phyloP scores from a whole-genome alignment of 1,139 yeast species.

The Candida anutae region DNA sequence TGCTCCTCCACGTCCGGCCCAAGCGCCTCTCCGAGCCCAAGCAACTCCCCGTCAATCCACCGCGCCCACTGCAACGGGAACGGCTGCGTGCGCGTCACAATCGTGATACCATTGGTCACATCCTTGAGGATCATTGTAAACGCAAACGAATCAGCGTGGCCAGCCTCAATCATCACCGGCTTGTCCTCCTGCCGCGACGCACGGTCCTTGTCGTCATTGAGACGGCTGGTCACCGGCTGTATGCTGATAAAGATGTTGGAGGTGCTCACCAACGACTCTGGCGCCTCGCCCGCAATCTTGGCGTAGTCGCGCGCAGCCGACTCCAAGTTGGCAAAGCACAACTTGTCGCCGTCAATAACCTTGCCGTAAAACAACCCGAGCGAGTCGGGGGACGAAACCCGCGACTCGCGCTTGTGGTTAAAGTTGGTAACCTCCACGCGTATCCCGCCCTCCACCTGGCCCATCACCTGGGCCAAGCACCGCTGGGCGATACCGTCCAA shows the following conservation, averaged over 20 bases:
- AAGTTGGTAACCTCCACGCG: conserved; percentile 48
- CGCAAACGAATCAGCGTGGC: conserved; percentile 33
- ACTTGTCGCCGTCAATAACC: conserved; percentile 77
- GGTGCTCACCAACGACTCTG: conserved; percentile 22
- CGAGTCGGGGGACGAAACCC: conserved; percentile 5
- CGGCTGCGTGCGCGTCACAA: conserved; percentile 76
- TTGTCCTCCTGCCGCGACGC: conserved; percentile 21
- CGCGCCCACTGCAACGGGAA: conserved; percentile 85
- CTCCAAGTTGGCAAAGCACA: conserved; percentile 81
- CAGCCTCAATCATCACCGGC: conserved; percentile 34
- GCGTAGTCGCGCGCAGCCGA: conserved; percentile 49
- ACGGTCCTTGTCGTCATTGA: conserved; percentile 17
- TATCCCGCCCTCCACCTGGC: conserved; percentile 88
- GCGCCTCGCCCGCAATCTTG: conserved; percentile 10
- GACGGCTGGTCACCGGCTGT: conserved; percentile 49
- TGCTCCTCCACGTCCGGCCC: conserved; percentile 15
- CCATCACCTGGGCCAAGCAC: conserved; percentile 77
- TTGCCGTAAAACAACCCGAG: conserved; percentile 75
- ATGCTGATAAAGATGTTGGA: conserved; percentile 75
- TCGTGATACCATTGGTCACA: conserved; percentile 65
- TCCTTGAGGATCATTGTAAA: conserved; percentile 74
- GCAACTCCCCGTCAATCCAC: conserved; percentile 60
- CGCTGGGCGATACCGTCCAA: conserved; percentile 57
- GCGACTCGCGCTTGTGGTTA: conserved; percentile 29
- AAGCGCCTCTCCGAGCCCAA: conserved; percentile 15